These are phyloP conservation scores for Clavaria fumosa DNA, from an alignment of 768 basidiomycete species.

Conservation along the genomic window DNA sequence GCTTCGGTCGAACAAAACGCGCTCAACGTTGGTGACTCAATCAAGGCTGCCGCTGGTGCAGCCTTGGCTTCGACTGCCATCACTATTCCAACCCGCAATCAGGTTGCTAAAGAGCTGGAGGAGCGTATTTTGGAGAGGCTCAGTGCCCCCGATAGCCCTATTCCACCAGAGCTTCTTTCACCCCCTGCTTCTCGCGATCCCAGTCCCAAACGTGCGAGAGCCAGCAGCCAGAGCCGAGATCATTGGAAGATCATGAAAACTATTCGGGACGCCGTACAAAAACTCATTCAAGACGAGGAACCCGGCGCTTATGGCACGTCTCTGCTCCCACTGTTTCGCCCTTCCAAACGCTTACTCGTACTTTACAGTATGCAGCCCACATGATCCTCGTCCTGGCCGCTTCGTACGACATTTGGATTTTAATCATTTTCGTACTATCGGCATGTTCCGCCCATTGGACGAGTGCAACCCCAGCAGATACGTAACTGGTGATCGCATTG, in stretches of 20 bases:
- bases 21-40: conserved; percentile 37
- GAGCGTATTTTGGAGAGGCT: conserved; percentile 44
- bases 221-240: conserved; percentile 68
- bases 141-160: conserved; percentile 48
- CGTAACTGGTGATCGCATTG: conserved; percentile 79
- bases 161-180: conserved; percentile 61
- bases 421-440: conserved; percentile 93
- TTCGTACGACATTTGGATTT: conserved; percentile 84
- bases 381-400: conserved; percentile 61
- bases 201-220: conserved; percentile 58
- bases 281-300: conserved; percentile 43
- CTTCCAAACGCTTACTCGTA: not conserved
- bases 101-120: conserved; percentile 37
- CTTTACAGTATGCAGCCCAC: conserved; percentile 30
- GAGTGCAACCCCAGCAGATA: conserved; percentile 84
- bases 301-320: conserved; percentile 60
- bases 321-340: conserved; percentile 4
- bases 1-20: conserved; percentile 28
- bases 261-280: conserved; percentile 65
- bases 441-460: conserved; percentile 84
- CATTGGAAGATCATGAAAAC: conserved; percentile 72
- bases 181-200: conserved; percentile 74
- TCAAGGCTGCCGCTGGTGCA: conserved; percentile 51
- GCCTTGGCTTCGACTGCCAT: conserved; percentile 34
- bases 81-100: conserved; percentile 19